Evolutionary conservation across 1,284 basidiomycete genomes (phyloP), one percentile per base, ranked within the genome.

Genomic region (Trichosporon sp.): DNA sequence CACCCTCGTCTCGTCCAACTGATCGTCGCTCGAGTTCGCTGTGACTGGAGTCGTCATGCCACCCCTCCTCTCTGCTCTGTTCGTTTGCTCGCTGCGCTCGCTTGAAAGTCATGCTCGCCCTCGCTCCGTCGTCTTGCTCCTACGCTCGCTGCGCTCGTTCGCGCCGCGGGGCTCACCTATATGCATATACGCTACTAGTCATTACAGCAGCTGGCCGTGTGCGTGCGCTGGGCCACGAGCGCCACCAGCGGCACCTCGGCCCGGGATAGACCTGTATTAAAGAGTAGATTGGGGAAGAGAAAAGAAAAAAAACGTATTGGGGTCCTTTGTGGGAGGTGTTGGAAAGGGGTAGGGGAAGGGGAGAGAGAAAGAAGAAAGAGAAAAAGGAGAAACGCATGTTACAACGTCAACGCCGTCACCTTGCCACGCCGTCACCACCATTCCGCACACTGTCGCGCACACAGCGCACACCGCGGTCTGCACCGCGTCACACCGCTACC

Each of bases 241-340:
- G 38, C 38, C 38, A 37, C 35, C 35, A 40, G 38, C 43, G 43
- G 43, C 43, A 46, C 26, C 51, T n/a, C 12, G 48, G 48, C 48
- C 48, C n/a, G n/a, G 51, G 51, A 54, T 63, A 63, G 59, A 63
- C 59, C 59, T 63, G 32, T 63, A 63, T 63, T 63, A 63, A 59
- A 59, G 26, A 35, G 59, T 37, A 63, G 59, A 54, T 54, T 54
- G 51, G 19, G 51, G 32, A 31, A 63, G 37, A 35, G 37, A 26
- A 26, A 26, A 26, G 26, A 26, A 26, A 26, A 26, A 26, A 26
- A 26, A 26, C 31, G 32, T 32, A 63, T 8, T 26, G 12, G 26
- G 26, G 54, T 10, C 26, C 26, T 26, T n/a, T 11, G 12, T 26
- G 26, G 26, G 26, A 26, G 26, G 26, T 26, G 26, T 26, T 26